Conservation (phyloP, 257 asterid genomes). For the Solanum chmielewskii region DNA sequence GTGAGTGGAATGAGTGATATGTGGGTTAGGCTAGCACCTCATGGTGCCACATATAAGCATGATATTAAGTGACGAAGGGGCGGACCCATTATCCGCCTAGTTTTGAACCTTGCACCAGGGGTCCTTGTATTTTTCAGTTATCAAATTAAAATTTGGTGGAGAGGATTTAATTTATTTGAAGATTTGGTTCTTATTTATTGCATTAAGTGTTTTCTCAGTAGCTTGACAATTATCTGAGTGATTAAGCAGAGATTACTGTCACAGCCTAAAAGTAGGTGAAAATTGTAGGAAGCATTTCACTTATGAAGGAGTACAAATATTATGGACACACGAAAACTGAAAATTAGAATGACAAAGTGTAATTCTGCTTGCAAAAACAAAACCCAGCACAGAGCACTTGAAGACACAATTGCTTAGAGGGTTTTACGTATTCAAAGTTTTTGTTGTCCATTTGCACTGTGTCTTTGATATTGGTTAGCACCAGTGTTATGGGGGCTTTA, state of each 20-base stretch:
- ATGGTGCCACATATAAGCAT: background rate
- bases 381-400: background rate
- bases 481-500: no score
- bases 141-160: background rate
- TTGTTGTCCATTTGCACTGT: background rate
- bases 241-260: background rate
- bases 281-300: background rate
- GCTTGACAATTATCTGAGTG: background rate
- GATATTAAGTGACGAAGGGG: background rate
- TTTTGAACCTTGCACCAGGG: background rate
- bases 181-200: background rate
- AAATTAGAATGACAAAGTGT: background rate
- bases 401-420: background rate
- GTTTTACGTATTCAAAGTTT: background rate
- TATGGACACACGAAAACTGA: background rate
- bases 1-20: background rate
- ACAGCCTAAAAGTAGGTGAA: background rate
- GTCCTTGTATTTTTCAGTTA: background rate
- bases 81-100: background rate
- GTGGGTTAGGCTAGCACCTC: background rate
- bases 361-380: background rate
- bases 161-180: background rate
- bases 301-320: background rate
- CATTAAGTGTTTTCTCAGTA: background rate
- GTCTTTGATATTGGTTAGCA: background rate